phyloP scores from a whole-genome alignment of 257 asterid species.

The Plectranthus barbatus region DNA sequence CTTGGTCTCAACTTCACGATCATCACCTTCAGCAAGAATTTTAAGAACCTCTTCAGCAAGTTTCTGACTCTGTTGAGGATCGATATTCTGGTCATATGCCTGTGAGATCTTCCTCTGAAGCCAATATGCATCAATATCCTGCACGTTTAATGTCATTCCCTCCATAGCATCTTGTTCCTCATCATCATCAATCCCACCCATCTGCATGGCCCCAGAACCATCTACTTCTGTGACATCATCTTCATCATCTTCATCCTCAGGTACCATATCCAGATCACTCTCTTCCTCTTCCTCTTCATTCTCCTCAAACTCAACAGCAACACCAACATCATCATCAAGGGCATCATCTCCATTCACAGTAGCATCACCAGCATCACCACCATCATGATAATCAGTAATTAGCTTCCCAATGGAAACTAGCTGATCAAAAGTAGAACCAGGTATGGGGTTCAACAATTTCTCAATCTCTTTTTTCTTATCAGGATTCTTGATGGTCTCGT shows the following conservation, averaged over 20 bases:
- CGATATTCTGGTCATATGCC: constrained; percentile 51
- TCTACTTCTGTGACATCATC: constrained; percentile 30
- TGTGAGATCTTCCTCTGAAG: constrained; percentile 62
- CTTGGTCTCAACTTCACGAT: constrained; percentile 46
- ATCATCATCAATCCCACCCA: constrained; percentile 58
- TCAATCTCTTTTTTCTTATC: constrained; percentile 57
- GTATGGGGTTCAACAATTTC: constrained; percentile 46
- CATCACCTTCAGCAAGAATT: constrained; percentile 57
- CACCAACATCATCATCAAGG: constrained; percentile 54
- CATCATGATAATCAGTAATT: constrained; percentile 43
- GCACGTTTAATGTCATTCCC: constrained; percentile 53
- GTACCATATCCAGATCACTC: constrained; percentile 52
- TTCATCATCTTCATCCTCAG: constrained; percentile 50
- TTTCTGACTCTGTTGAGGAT: constrained; percentile 57
- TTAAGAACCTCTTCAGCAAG: constrained; percentile 51
- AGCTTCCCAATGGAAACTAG: constrained; percentile 38
- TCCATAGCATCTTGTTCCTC: constrained; percentile 44
- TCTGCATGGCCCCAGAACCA: constrained; percentile 51
- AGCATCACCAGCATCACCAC: constrained; percentile 29
- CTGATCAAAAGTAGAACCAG: constrained; percentile 31
- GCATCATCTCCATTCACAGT: constrained; percentile 38
- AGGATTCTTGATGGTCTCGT: constrained; percentile 38
- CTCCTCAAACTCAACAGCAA: constrained; percentile 61
- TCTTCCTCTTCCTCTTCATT: constrained; percentile 56
- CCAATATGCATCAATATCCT: constrained; percentile 61